phyloP scores from a whole-genome alignment of 148 eudicot genomes.

The Rhododendron williamsianum region DNA sequence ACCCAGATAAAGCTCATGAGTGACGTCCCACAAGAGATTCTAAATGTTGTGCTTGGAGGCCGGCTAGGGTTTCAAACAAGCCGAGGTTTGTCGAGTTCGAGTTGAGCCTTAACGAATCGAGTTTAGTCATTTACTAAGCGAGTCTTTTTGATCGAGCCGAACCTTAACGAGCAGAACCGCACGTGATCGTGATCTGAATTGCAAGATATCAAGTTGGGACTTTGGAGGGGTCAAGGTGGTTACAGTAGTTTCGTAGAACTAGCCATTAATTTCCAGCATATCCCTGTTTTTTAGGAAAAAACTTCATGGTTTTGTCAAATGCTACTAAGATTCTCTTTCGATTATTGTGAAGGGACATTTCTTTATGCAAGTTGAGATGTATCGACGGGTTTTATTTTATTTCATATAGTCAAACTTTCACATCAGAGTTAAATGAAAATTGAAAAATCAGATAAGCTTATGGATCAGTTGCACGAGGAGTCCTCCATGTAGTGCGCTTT shows the following conservation, averaged over 20 bases:
- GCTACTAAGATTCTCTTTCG: background rate
- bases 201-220: no score
- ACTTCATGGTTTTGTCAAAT: background rate
- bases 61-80: no score
- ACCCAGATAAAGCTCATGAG: background rate
- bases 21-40: background rate
- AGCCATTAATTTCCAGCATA: background rate
- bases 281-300: background rate
- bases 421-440: background rate
- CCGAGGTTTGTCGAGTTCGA: no score
- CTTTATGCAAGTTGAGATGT: background rate
- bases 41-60: background rate
- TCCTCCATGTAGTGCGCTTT: background rate
- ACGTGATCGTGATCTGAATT: no score
- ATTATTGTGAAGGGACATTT: background rate
- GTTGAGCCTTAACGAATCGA: no score
- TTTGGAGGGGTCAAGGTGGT: background rate
- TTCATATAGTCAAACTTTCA: background rate
- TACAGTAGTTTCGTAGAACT: background rate
- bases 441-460: background rate
- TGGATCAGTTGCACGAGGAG: background rate
- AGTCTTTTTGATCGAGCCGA: no score
- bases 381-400: background rate
- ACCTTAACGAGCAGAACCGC: no score
- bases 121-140: no score